Conservation (phyloP, 108 stramenopile genomes). For the Cyclotella sp. region DNA sequence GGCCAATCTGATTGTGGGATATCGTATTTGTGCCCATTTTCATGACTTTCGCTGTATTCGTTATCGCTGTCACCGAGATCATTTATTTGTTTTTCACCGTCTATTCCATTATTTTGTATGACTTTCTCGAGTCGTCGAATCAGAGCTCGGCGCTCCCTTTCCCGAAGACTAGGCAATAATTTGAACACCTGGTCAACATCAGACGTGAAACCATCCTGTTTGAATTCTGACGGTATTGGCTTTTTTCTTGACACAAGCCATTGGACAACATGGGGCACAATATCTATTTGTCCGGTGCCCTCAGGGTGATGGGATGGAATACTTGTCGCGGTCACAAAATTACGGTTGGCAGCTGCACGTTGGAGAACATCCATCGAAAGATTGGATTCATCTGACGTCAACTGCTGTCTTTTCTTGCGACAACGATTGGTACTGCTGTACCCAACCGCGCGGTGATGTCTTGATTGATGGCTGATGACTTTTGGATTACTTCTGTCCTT, state of each 20-base stretch:
- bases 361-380: background rate
- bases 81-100: conserved; percentile 6
- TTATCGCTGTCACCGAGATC: conserved; percentile 32
- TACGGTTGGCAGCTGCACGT: too few relatives aligned
- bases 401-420: conserved; percentile 2
- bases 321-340: background rate
- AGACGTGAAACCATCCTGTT: background rate
- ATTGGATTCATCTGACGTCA: background rate
- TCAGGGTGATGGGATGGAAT: background rate
- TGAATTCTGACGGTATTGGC: background rate
- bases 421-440: background rate
- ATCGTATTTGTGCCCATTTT: background rate
- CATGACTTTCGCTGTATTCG: conserved; percentile 5
- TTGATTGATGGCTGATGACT: too few relatives aligned
- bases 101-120: conserved; percentile 12
- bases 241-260: conserved; percentile 35
- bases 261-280: conserved; percentile 8
- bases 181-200: conserved; percentile 27
- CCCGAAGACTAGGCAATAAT: conserved; percentile 28
- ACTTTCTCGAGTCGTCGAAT: conserved; percentile 28
- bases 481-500: too few relatives aligned
- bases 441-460: background rate
- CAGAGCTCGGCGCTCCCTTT: conserved; percentile 47
- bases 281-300: background rate
- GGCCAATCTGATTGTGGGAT: conserved; percentile 19